phyloP scores from a whole-genome alignment of 129 eudicot genomes.

The Ambrosia trifida region DNA sequence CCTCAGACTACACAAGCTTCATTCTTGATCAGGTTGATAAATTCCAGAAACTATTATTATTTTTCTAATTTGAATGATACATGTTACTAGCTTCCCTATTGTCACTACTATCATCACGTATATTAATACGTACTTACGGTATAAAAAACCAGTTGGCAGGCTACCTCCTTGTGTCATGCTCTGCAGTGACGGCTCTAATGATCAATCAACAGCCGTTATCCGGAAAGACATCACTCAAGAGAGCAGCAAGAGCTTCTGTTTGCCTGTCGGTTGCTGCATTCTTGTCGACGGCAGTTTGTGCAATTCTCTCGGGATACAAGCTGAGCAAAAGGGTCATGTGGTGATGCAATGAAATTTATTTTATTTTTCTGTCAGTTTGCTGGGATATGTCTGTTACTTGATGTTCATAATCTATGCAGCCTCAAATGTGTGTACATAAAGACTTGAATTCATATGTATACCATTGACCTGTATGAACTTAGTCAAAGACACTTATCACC shows the following conservation, averaged over 20 bases:
- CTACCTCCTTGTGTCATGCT: constrained; percentile 58
- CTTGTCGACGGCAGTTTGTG: constrained; percentile 41
- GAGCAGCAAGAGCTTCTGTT: constrained; percentile 53
- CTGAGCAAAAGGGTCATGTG: constrained; percentile 68
- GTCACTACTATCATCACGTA: not conserved
- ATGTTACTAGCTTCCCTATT: constrained; percentile 7
- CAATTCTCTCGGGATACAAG: constrained; percentile 62
- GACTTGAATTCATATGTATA: not conserved
- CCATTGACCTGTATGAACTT: not conserved
- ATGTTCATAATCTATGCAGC: not conserved
- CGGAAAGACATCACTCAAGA: constrained; percentile 27
- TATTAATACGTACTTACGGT: not conserved
- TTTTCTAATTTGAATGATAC: not conserved
- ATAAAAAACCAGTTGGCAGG: constrained; percentile 50
- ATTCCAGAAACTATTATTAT: not conserved
- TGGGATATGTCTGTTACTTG: not conserved
- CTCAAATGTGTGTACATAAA: not conserved
- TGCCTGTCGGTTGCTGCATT: constrained; percentile 53
- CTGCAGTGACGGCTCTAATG: constrained; percentile 45
- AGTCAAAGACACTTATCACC: not conserved
- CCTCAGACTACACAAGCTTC: constrained; percentile 60
- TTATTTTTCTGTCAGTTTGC: too few species aligned
- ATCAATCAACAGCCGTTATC: constrained; percentile 32
- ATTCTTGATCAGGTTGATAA: constrained; percentile 58
- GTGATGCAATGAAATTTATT: constrained; percentile 36